These are phyloP conservation scores for Passalora sequoiae DNA, from an alignment of 2,329 filamentous ascomycete species.

Conservation along the genomic window DNA sequence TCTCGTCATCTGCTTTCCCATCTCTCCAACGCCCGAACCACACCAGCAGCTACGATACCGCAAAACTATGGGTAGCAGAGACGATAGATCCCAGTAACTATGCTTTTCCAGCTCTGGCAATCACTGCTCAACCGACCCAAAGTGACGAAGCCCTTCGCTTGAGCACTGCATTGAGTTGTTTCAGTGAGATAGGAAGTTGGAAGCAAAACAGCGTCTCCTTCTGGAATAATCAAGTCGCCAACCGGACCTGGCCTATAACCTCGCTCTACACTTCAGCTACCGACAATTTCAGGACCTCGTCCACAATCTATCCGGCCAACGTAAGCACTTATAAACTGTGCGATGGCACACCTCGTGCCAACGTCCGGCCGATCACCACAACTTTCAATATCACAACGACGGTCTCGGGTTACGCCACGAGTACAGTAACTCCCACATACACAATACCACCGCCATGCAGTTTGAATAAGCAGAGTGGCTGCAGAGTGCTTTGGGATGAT, in stretches of 20 bases:
- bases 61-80: no score
- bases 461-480: slow-evolving; percentile 13
- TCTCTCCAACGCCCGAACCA: no score
- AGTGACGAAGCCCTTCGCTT: not conserved
- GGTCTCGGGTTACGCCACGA: not conserved
- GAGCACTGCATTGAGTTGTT: slow-evolving; percentile 8
- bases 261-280: not conserved
- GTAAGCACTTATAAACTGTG: slow-evolving; percentile 23
- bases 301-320: slow-evolving; percentile 14
- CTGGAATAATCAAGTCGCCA: slow-evolving; percentile 10
- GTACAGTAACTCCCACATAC: slow-evolving; percentile 5
- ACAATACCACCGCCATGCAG: slow-evolving; percentile 18
- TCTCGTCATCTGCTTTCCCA: slow-evolving; percentile 1
- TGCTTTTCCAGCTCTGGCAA: no score
- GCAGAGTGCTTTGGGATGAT: slow-evolving; percentile 16
- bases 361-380: slow-evolving; percentile 15
- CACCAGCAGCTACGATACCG: no score
- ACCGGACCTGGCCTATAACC: slow-evolving; percentile 10
- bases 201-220: slow-evolving; percentile 7
- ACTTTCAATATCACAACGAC: slow-evolving; percentile 3
- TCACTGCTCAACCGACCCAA: not conserved
- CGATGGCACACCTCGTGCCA: slow-evolving; percentile 22
- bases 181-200: slow-evolving; percentile 11
- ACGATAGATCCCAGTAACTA: no score
- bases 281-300: not conserved